Evolutionary conservation across 2,329 filamentous ascomycete species (phyloP), one percentile per base, ranked within the genome.

Genomic region (Sporothrix inflata): DNA sequence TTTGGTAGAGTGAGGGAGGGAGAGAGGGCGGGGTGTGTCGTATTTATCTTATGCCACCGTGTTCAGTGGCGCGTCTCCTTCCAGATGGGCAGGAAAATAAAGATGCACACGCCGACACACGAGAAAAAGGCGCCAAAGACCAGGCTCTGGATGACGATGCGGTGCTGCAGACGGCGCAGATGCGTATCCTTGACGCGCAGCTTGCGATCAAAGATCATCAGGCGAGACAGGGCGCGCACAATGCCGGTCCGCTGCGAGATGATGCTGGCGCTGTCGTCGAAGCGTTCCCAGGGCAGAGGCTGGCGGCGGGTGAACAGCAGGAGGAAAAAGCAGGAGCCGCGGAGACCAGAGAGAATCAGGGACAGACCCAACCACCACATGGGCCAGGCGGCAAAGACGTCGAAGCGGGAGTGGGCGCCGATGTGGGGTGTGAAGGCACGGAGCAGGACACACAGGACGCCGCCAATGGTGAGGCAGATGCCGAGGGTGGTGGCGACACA

Each of bases 151-250:
- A 81, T 53, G 40, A 84, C 81, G 71, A 85, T 84, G 76, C 82
- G 83, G 72, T 80, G 77, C 78, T 85, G 84, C 70, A 85, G 76
- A 27, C 77, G 78, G 67, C 83, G 78, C 74, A 85, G 74, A 61
- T 83, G 78, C 38, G 77, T 75, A 72, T 85, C 84, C 77, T 83
- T 82, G 73, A 85, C 83, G 38, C 79, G 80, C 72, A 84, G 73
- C 76, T 84, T 84, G 71, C 82, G 80, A 73, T 85, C 83, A 74
- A 84, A 85, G 51, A 85, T 83, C 83, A 85, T 85, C 60, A 85
- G 74, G 40, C 81, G 78, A 0, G 78, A 80, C 0, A 84, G 27
- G 3, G 77, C 69, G 70, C 78, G 77, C 49, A 80, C 73, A 4
- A 83, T 14, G 2, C 77, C 74, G 2, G 76, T 75, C 11, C 76